A percentile compares a stretch with the other conserved stretches of the same genome.
Evolutionary conservation across 805 yeast species (phyloP).

Genomic region (Wickerhamiella kurtzmanii): DNA sequence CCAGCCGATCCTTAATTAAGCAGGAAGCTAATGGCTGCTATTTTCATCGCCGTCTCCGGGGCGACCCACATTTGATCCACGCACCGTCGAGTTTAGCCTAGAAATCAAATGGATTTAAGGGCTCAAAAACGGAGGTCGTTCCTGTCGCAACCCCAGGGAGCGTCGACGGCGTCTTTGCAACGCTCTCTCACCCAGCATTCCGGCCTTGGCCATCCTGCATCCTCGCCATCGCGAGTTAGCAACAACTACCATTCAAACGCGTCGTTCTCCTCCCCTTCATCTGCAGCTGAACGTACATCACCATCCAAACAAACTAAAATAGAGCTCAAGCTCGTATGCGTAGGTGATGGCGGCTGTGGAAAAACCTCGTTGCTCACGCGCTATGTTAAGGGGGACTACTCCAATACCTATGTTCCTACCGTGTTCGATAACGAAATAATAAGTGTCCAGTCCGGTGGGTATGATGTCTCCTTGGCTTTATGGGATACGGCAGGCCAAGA

Average conservation of each 20-base stretch:
- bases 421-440: constrained; percentile 69
- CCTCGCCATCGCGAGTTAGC: background rate
- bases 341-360: constrained; percentile 89
- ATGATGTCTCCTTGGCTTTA: constrained; percentile 51
- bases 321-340: constrained; percentile 51
- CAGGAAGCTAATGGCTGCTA: background rate
- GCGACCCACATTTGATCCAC: no score
- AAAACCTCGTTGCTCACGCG: constrained; percentile 60
- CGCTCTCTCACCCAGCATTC: constrained; percentile 7
- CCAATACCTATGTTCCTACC: constrained; percentile 65
- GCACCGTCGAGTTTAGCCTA: background rate
- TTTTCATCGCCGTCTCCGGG: background rate
- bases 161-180: constrained; percentile 9
- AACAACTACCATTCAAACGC: background rate
- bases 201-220: background rate
- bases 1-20: background rate
- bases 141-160: constrained; percentile 10
- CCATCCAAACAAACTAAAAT: background rate
- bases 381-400: constrained; percentile 58
- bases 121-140: constrained; percentile 13
- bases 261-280: background rate
- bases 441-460: constrained; percentile 35
- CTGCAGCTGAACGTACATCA: background rate
- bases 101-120: constrained; percentile 11
- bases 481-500: constrained; percentile 93